phyloP scores from a whole-genome alignment of 2,329 filamentous ascomycete species.

The Thermoascus crustaceus region DNA sequence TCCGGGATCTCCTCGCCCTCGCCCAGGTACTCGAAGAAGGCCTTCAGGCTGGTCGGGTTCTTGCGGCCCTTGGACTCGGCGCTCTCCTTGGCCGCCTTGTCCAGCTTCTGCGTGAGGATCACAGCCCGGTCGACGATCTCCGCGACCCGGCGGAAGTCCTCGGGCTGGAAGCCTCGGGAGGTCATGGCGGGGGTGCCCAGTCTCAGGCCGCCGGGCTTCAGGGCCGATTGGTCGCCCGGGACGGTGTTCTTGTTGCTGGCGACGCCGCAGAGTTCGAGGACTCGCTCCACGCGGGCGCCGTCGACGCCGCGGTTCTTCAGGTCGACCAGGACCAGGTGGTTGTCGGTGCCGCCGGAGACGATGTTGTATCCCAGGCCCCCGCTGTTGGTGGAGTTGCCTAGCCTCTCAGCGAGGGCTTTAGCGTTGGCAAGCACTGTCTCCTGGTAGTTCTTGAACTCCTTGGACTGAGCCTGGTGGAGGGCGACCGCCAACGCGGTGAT shows the following conservation, averaged over 20 bases:
- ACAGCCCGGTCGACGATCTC: slow-evolving; percentile 80
- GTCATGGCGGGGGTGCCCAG: slow-evolving; percentile 98
- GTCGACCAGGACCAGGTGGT: slow-evolving; percentile 93
- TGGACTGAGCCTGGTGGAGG: slow-evolving; percentile 81
- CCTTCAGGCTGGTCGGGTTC: slow-evolving; percentile 97
- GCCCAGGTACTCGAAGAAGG: slow-evolving; percentile 86
- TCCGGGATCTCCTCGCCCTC: slow-evolving; percentile 69
- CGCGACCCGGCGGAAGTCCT: slow-evolving; percentile 79
- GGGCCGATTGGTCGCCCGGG: slow-evolving; percentile 84
- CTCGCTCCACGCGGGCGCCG: slow-evolving; percentile 83
- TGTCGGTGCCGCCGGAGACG: slow-evolving; percentile 91
- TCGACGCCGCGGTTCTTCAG: slow-evolving; percentile 81
- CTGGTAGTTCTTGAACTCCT: slow-evolving; percentile 93
- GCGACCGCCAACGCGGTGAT: slow-evolving; percentile 95
- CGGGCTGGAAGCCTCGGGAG: slow-evolving; percentile 79
- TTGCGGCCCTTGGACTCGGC: slow-evolving; percentile 78
- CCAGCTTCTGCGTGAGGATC: slow-evolving; percentile 66
- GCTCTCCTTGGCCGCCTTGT: slow-evolving; percentile 60
- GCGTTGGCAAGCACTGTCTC: slow-evolving; percentile 87
- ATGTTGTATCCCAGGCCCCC: slow-evolving; percentile 80
- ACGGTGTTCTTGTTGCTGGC: slow-evolving; percentile 99
- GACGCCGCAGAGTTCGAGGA: slow-evolving; percentile 86
- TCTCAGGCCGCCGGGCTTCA: slow-evolving; percentile 85
- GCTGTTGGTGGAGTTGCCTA: slow-evolving; percentile 61
- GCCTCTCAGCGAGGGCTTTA: slow-evolving; percentile 70